These are phyloP conservation scores for Alternaria panax DNA, from an alignment of 2,329 filamentous ascomycete genomes.

Conservation along the genomic window DNA sequence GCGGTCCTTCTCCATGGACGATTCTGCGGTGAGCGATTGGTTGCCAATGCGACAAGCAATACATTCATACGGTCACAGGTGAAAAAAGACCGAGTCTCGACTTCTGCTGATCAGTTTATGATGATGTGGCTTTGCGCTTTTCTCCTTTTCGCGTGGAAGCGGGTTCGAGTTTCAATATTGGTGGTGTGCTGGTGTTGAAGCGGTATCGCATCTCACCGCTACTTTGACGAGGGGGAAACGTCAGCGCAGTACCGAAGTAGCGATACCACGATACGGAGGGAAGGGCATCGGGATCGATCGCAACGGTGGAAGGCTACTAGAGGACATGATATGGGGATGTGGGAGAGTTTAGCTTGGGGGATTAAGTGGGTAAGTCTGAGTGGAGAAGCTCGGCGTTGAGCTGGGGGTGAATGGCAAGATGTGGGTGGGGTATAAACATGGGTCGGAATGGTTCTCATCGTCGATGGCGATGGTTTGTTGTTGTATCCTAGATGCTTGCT, in stretches of 20 bases:
- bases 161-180: slow-evolving; percentile 3
- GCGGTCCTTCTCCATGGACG: neutral
- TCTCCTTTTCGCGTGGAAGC: neutral
- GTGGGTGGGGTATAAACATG: neutral
- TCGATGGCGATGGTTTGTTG: neutral
- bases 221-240: slow-evolving; percentile 23
- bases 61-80: too few relatives aligned
- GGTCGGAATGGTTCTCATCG: neutral
- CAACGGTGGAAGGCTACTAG: neutral
- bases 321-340: neutral
- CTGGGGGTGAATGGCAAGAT: slow-evolving; percentile 1
- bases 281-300: slow-evolving; percentile 1
- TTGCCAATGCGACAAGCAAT: slow-evolving; percentile 1
- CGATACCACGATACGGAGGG: neutral
- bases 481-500: neutral
- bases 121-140: slow-evolving; percentile 2
- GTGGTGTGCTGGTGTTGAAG: neutral
- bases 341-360: neutral
- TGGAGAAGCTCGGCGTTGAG: neutral
- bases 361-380: slow-evolving; percentile 3
- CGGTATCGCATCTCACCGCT: slow-evolving; percentile 27
- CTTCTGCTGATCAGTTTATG: slow-evolving; percentile 1
- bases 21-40: neutral
- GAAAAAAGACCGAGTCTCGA: too few relatives aligned
- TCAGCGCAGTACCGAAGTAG: slow-evolving; percentile 1